Evolutionary conservation across 306 rosid genomes (phyloP).

Genomic region (Datisca glomerata): DNA sequence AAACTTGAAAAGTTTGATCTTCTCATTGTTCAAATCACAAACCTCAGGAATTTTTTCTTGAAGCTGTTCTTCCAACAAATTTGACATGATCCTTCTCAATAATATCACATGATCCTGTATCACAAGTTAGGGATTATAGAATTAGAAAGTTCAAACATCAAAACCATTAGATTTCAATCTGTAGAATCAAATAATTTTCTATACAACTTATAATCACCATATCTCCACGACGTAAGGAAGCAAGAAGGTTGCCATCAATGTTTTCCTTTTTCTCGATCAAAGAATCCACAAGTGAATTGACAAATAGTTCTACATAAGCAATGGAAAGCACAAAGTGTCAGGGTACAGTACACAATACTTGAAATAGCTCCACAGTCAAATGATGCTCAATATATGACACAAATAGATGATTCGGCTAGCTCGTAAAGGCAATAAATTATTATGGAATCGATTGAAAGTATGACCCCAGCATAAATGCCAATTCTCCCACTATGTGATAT

Average conservation of each 20-base stretch:
- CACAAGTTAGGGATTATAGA: conserved; percentile 3
- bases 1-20: neutral
- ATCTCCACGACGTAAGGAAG: conserved; percentile 33
- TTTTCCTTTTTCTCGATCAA: conserved; percentile 64
- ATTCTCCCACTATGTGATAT: no score
- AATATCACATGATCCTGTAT: conserved; percentile 48
- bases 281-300: conserved; percentile 44
- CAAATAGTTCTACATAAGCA: conserved; percentile 29
- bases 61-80: conserved; percentile 42
- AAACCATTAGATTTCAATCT: neutral
- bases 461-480: no score
- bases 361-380: no score
- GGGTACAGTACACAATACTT: conserved; percentile 2
- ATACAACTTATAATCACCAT: conserved; percentile 22
- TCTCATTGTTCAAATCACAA: conserved; percentile 15
- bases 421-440: no score
- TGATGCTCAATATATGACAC: no score
- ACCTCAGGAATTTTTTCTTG: conserved; percentile 49
- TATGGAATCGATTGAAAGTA: no score
- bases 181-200: conserved; percentile 1
- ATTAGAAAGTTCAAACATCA: neutral
- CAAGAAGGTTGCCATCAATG: conserved; percentile 45
- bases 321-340: conserved; percentile 13
- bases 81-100: conserved; percentile 36
- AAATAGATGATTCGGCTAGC: no score